A percentile compares a stretch with the other conserved stretches of the same genome.
phyloP scores from a whole-genome alignment of 73 alveolate genomes.

The Paramecium pentaurelia region DNA sequence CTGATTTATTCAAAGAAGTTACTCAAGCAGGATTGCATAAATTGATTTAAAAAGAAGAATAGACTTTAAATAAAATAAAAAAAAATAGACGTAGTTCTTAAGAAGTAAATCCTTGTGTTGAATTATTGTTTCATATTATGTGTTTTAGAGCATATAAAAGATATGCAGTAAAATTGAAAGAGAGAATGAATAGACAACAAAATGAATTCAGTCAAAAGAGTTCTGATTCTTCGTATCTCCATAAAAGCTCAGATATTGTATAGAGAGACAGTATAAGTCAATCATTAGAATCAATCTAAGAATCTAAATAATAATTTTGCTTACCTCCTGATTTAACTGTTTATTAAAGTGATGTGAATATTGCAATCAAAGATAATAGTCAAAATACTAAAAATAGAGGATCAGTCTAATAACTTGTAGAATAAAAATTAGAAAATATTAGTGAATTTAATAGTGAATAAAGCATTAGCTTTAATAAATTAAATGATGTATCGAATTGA shows the following conservation, averaged over 20 bases:
- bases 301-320: background rate
- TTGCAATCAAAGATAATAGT: background rate
- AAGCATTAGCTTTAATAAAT: background rate
- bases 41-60: background rate
- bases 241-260: background rate
- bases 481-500: background rate
- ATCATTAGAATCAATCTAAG: background rate
- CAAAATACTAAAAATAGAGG: background rate
- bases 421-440: background rate
- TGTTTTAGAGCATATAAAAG: slow-evolving; percentile 32
- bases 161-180: slow-evolving; percentile 35
- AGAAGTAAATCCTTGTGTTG: slow-evolving; percentile 29
- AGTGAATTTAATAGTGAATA: background rate
- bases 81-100: background rate
- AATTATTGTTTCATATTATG: slow-evolving; percentile 30
- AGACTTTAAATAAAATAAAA: background rate
- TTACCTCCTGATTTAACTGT: background rate
- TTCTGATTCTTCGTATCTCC: background rate
- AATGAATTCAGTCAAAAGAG: slow-evolving; percentile 4
- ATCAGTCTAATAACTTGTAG: background rate
- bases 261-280: background rate
- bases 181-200: background rate
- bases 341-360: slow-evolving; percentile 18
- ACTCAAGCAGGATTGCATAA: background rate
- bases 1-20: background rate